Evolutionary conservation across 768 basidiomycete genomes (phyloP).

Genomic region (Boletellus emodensis): DNA sequence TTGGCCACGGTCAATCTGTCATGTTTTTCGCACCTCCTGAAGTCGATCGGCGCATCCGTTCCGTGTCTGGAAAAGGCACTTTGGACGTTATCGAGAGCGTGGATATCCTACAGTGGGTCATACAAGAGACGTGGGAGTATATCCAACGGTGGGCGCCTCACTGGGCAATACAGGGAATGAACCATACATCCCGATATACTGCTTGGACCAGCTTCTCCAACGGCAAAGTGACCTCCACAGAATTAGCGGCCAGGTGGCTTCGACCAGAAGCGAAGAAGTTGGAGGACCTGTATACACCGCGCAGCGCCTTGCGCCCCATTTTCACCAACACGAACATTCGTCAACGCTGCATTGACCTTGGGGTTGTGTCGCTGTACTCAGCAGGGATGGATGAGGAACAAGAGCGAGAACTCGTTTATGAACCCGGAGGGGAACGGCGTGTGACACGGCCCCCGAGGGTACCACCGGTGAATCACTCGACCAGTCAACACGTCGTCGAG

Average conservation of each 20-base stretch:
- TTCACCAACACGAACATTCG: slow-evolving; percentile 7
- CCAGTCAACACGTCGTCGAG: slow-evolving; percentile 16
- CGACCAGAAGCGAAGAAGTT: slow-evolving; percentile 38
- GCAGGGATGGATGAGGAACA: slow-evolving; percentile 35
- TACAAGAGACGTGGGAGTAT: slow-evolving; percentile 40
- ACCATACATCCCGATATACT: slow-evolving; percentile 28
- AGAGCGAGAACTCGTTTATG: slow-evolving; percentile 45
- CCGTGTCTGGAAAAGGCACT: slow-evolving; percentile 8
- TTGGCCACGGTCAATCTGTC: slow-evolving; percentile 45
- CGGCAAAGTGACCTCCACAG: not conserved
- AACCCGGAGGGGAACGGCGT: slow-evolving; percentile 41
- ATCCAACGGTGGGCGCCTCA: slow-evolving; percentile 36
- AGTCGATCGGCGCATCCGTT: slow-evolving; percentile 37
- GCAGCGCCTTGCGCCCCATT: slow-evolving; percentile 4
- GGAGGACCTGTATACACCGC: slow-evolving; percentile 31
- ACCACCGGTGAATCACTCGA: slow-evolving; percentile 17
- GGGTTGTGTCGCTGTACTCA: not conserved
- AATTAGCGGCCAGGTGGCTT: slow-evolving; percentile 31
- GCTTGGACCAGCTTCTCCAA: slow-evolving; percentile 17
- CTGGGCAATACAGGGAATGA: slow-evolving; percentile 42
- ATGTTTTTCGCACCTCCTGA: slow-evolving; percentile 48
- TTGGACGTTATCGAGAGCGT: slow-evolving; percentile 9
- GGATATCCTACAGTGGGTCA: slow-evolving; percentile 46
- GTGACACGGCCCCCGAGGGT: slow-evolving; percentile 34
- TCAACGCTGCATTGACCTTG: slow-evolving; percentile 7